Evolutionary conservation across 2,329 filamentous ascomycete species (phyloP), one percentile per base, ranked within the genome.

Genomic region (Aureobasidium sp.): DNA sequence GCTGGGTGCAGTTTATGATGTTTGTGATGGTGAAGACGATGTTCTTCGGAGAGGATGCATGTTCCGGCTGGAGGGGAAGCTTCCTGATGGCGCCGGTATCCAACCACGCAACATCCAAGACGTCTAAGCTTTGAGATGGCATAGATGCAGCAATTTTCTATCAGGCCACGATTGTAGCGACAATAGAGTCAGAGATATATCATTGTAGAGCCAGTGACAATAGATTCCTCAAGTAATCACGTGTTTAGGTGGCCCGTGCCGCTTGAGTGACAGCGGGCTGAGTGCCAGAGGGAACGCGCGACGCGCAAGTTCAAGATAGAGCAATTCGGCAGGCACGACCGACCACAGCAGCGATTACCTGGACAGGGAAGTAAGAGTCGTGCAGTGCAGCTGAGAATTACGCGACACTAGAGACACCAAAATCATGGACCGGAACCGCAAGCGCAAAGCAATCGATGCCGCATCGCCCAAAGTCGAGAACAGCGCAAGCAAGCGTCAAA

Each of bases 381-480:
- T 20, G 34, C 29, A 44, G 26, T 29, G 46, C 34, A 29, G 27
- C 15, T 26, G 15, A 13, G 12, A 34, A 2, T 29, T 50, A 39
- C 39, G 60, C 60, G 60, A 62, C 48, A 48, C 26, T 37, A 37
- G 17, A 48, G 29, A 47, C 23, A 47, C 27, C 48, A 29, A 41
- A 52, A 61, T n/a, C 48, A 66, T 66, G 64, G 64, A 66, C 23
- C 60, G 64, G 23, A 51, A 52, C 29, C 59, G 64, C 52, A 66
- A 66, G 61, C 62, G 64, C 56, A 66, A 66, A 48, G 56, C 62
- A 8, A 50, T 36, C 46, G 27, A 37, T 8, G 52, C 15, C 7
- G 60, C 44, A 27, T 59, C 53, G 26, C 62, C 55, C 12, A 61
- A 63, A 12, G 59, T 48, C 53, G 64, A 63, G 37, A 17, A 37